Conservation (phyloP, 805 yeast species). For the Pichia paraexigua region DNA sequence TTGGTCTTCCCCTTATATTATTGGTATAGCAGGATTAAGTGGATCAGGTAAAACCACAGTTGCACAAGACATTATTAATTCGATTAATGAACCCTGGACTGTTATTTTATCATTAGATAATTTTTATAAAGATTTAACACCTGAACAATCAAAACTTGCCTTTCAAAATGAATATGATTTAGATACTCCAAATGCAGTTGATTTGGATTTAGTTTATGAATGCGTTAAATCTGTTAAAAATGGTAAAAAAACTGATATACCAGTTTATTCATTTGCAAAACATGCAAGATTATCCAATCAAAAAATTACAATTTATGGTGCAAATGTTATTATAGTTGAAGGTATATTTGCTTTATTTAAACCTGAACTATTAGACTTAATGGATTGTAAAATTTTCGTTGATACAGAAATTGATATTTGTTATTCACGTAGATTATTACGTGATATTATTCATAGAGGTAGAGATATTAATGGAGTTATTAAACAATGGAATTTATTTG, state of each 20-base stretch:
- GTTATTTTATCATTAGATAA: conserved; percentile 84
- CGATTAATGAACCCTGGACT: conserved; percentile 87
- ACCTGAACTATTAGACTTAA: conserved; percentile 55
- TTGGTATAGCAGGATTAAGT: conserved; percentile 79
- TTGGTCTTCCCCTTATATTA: conserved; percentile 81
- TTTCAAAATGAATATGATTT: conserved; percentile 70
- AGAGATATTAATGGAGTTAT: conserved; percentile 77
- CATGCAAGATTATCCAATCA: conserved; percentile 53
- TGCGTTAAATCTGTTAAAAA: conserved; percentile 59
- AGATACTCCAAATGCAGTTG: conserved; percentile 81
- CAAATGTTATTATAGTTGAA: conserved; percentile 86
- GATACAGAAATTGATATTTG: conserved; percentile 94
- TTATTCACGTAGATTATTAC: conserved; percentile 73
- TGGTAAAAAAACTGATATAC: conserved; percentile 61
- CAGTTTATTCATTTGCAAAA: conserved; percentile 58
- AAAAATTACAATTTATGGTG: conserved; percentile 78
- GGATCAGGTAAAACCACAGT: conserved; percentile 95
- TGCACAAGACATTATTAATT: conserved; percentile 71
- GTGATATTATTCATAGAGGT: conserved; percentile 84
- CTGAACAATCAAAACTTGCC: conserved; percentile 56
- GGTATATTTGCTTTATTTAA: conserved; percentile 83
- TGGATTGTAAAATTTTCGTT: conserved; percentile 84
- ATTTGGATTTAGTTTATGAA: conserved; percentile 60
- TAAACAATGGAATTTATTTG: conserved; percentile 84
- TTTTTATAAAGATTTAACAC: conserved; percentile 70